phyloP scores from a whole-genome alignment of 345 rosid species.

The Citrus medica region DNA sequence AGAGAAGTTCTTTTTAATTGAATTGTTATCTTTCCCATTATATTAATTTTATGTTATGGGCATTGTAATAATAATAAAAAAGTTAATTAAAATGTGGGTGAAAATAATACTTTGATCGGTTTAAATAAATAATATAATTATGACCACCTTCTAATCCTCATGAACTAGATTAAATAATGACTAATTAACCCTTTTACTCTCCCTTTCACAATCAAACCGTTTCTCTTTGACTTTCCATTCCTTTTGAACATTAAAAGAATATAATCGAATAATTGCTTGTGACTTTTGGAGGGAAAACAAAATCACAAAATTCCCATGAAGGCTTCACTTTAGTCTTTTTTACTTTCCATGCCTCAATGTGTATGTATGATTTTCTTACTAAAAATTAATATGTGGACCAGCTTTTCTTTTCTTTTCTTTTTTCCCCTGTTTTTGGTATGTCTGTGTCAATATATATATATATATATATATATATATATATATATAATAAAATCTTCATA shows the following conservation, averaged over 20 bases:
- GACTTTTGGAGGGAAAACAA: slow-evolving; percentile 34
- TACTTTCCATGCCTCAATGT: background rate
- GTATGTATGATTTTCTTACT: background rate
- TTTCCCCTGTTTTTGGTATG: background rate
- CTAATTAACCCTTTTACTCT: background rate
- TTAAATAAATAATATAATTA: background rate
- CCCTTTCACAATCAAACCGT: slow-evolving; percentile 13
- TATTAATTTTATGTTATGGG: too few species aligned
- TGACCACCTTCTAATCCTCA: background rate
- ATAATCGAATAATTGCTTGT: background rate
- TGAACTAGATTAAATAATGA: background rate
- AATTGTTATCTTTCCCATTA: too few species aligned
- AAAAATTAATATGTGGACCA: background rate
- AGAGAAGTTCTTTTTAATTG: too few species aligned
- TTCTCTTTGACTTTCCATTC: slow-evolving; percentile 8
- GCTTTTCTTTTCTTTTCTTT: background rate
- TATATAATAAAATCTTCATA: too few species aligned
- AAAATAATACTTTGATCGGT: too few species aligned
- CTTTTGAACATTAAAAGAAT: slow-evolving; percentile 7
- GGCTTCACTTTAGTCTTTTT: background rate
- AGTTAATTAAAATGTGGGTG: too few species aligned
- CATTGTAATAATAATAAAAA: too few species aligned
- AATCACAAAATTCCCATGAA: background rate
- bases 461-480: too few species aligned
- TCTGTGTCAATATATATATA: too few species aligned